Base-by-base conservation (phyloP, 2,329 filamentous ascomycete species). In the Apiospora koreana region DNA sequence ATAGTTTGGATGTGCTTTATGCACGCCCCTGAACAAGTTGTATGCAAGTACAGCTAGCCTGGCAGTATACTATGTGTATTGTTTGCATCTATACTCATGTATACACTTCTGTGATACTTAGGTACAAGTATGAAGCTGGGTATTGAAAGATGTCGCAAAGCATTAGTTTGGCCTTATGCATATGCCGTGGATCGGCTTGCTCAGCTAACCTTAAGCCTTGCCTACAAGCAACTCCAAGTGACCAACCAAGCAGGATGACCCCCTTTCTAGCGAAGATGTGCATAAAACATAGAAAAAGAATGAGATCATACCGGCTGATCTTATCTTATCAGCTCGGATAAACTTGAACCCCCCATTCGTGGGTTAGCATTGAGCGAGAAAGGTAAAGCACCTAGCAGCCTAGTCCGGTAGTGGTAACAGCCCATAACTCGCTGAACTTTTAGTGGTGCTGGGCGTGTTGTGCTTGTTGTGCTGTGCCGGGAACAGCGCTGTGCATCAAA, bases 251-350 rank as follows among this genome's bases (percentile, higher is more conserved):
- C 28, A 58, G n/a, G 50, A n/a, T 25, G 50, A 12, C 54, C 54
- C 54, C 54, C 54, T 62, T 62, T 62, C 54, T 38, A 38, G 31
- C 18, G 31, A 38, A 62, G 54, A 62, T 62, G 9, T 35, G 54
- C 54, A 62, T 18, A 7, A 7, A 28, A 25, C 23, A 31, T 28
- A 31, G n/a, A n/a, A n/a, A 4, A 12, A 38, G 54, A 21, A 62
- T 62, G 54, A 62, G 54, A 62, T 62, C 54, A 62, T 62, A 62
- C 31, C 54, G 54, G 10, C 18, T 62, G 54, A 62, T 62, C 54
- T 62, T 62, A 62, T 62, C 54, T 62, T 62, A 62, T 62, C 54
- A 62, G 54, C 54, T 38, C 54, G 54, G 54, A 62, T 62, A 62
- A 62, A 62, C 54, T 62, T 62, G 54, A 62, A 38, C 54, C 54